phyloP scores from a whole-genome alignment of 2,329 filamentous ascomycete species.

The Colletotrichum coccodes region DNA sequence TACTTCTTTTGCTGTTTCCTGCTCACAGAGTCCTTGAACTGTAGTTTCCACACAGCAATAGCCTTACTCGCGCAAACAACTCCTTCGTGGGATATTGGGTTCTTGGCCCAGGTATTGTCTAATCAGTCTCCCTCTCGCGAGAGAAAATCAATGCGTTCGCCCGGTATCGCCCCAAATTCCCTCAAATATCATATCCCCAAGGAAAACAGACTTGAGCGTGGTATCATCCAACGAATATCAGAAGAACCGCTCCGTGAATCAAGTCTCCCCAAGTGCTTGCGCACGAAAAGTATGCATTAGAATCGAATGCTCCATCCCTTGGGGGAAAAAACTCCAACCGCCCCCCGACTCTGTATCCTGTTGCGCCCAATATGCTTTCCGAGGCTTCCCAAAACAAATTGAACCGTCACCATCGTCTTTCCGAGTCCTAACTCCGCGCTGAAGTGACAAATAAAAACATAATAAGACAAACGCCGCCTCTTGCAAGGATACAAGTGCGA shows the following conservation, averaged over 20 bases:
- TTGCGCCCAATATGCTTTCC: conserved; percentile 25
- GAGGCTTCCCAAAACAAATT: neutral
- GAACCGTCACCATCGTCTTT: neutral
- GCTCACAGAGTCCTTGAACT: neutral
- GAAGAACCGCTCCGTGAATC: neutral
- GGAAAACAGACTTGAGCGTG: neutral
- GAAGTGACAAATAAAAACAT: conserved; percentile 14
- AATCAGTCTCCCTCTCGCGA: conserved; percentile 18
- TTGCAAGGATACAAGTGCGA: neutral
- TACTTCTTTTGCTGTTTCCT: neutral
- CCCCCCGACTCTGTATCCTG: conserved; percentile 4
- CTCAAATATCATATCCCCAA: neutral
- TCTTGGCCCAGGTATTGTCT: conserved; percentile 33
- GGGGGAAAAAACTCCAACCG: conserved; percentile 33
- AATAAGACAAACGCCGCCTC: conserved; percentile 23
- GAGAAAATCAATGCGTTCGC: neutral
- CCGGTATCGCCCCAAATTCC: neutral
- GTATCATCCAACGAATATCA: conserved; percentile 26
- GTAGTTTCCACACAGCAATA: neutral
- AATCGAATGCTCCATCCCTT: conserved; percentile 10
- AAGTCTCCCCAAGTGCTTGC: neutral
- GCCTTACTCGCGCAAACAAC: neutral
- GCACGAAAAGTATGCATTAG: conserved; percentile 24
- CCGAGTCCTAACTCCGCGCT: conserved; percentile 33
- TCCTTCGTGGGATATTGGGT: conserved; percentile 5